phyloP scores from a whole-genome alignment of 2,329 filamentous ascomycete species.

The Aschersonia sp. region DNA sequence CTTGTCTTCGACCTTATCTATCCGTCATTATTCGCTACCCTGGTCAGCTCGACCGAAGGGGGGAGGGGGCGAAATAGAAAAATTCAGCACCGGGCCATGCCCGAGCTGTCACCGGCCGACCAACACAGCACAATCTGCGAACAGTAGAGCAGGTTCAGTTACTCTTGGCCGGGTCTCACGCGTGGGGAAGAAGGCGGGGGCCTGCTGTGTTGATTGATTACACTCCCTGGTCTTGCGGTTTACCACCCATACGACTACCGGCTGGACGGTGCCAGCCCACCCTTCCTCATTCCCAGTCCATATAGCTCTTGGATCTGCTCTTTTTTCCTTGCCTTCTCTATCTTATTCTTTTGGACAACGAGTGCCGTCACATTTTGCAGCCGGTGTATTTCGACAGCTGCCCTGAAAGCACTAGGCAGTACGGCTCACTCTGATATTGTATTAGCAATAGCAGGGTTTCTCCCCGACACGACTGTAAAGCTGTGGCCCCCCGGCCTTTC shows the following conservation, averaged over 20 bases:
- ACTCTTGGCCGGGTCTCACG: background rate
- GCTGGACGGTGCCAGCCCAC: constrained; percentile 3
- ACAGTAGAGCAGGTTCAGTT: constrained; percentile 8
- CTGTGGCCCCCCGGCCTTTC: background rate
- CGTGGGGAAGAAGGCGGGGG: background rate
- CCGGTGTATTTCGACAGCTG: background rate
- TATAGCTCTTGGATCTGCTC: constrained; percentile 1
- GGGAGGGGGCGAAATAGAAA: background rate
- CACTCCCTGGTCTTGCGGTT: constrained; percentile 4
- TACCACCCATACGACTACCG: constrained; percentile 5
- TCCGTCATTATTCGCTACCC: too few species aligned
- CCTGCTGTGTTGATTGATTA: constrained; percentile 1
- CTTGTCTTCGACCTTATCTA: too few species aligned
- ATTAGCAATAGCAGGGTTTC: background rate
- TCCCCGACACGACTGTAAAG: background rate
- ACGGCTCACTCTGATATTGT: background rate
- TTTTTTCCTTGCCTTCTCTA: constrained; percentile 1
- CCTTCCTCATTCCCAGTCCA: constrained; percentile 1
- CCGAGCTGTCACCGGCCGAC: background rate
- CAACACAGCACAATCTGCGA: background rate
- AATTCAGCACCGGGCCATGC: background rate
- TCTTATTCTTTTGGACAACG: background rate
- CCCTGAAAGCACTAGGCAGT: background rate
- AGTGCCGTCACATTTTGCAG: background rate
- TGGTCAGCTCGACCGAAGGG: background rate